phyloP scores from a whole-genome alignment of 371 early-diverging fungal genomes.

The Umbelopsis sp. region DNA sequence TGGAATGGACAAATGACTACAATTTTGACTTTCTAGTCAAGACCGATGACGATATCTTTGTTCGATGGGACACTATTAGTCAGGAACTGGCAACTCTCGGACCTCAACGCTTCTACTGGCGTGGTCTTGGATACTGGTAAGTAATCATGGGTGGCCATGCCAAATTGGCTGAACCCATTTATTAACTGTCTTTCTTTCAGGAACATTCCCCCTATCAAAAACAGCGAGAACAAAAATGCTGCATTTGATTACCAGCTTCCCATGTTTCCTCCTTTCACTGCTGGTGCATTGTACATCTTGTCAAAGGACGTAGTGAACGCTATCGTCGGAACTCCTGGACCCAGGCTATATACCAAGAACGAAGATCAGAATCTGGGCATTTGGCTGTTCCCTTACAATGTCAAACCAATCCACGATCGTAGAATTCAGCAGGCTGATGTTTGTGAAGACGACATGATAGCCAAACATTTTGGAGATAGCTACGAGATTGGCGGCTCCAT shows the following conservation, averaged over 20 bases:
- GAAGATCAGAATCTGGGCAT: conserved; percentile 65
- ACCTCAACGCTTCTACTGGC: conserved; percentile 60
- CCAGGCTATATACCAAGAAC: conserved; percentile 57
- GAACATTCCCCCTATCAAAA: conserved; percentile 51
- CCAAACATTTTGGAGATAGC: conserved; percentile 65
- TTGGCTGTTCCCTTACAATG: conserved; percentile 63
- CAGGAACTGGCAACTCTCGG: conserved; percentile 57
- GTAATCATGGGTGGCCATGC: not conserved
- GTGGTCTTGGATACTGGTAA: conserved; percentile 65
- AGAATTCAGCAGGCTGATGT: conserved; percentile 68
- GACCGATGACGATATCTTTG: conserved; percentile 71
- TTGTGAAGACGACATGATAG: conserved; percentile 66
- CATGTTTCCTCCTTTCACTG: conserved; percentile 60
- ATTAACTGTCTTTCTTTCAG: conserved; percentile 22
- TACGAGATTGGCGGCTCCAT: conserved; percentile 61
- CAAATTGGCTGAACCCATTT: not conserved
- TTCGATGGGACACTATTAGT: conserved; percentile 64
- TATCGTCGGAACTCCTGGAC: conserved; percentile 54
- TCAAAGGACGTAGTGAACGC: conserved; percentile 61
- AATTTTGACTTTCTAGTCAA: conserved; percentile 66
- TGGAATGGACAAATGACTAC: conserved; percentile 59
- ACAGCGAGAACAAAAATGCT: conserved; percentile 47
- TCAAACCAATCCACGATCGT: conserved; percentile 57
- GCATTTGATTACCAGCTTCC: conserved; percentile 51
- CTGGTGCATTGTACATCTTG: conserved; percentile 60